Evolutionary conservation across 2,329 filamentous ascomycete species (phyloP).

Genomic region (Trichoderma oligosporum): DNA sequence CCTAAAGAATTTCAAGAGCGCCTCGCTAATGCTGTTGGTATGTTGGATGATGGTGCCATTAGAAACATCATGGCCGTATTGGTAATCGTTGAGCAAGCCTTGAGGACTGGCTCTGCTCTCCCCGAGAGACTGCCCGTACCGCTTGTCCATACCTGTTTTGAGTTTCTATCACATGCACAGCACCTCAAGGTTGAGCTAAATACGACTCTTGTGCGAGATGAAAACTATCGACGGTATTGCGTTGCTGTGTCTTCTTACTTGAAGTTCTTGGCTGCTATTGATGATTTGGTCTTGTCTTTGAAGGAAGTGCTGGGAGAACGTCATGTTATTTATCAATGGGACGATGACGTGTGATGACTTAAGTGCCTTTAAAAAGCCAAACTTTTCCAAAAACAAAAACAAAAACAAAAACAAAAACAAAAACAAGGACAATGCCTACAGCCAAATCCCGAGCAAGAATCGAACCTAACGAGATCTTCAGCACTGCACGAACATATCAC

Average conservation of each 20-base stretch:
- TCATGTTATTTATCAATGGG: slow-evolving; percentile 33
- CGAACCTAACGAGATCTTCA: no score
- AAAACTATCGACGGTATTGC: slow-evolving; percentile 44
- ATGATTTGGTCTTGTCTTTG: slow-evolving; percentile 43
- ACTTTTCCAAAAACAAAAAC: neutral
- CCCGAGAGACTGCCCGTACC: slow-evolving; percentile 48
- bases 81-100: slow-evolving; percentile 42
- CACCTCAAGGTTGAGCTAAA: slow-evolving; percentile 30
- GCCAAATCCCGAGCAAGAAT: no score
- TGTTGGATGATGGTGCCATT: slow-evolving; percentile 42
- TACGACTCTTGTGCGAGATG: slow-evolving; percentile 36
- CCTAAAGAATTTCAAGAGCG: slow-evolving; percentile 40
- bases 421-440: no score
- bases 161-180: slow-evolving; percentile 24
- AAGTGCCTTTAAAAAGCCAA: neutral
- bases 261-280: slow-evolving; percentile 40
- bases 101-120: slow-evolving; percentile 45
- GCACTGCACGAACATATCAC: no score
- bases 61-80: slow-evolving; percentile 51
- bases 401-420: no score
- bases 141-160: slow-evolving; percentile 37
- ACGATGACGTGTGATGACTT: slow-evolving; percentile 17
- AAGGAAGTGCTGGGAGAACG: slow-evolving; percentile 44
- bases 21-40: slow-evolving; percentile 36
- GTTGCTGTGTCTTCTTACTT: slow-evolving; percentile 44